A percentile compares a stretch with the other conserved stretches of the same genome.
Conservation (phyloP, 2,329 filamentous ascomycete species). For the Neonectria punicea region DNA sequence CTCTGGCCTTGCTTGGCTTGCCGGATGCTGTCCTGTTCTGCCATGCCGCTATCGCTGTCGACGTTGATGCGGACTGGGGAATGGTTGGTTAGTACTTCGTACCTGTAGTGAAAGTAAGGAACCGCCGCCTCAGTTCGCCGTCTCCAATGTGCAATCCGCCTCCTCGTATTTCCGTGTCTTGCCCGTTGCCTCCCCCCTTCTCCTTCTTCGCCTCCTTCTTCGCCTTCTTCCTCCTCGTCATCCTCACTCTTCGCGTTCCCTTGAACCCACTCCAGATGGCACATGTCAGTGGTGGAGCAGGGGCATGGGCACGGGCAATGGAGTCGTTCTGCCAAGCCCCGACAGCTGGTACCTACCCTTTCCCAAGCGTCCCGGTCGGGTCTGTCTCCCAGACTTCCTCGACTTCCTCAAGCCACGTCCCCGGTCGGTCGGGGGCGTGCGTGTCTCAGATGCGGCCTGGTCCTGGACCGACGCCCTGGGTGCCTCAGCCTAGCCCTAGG, state of each 20-base stretch:
- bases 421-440: not conserved
- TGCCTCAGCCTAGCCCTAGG: not conserved
- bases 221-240: not conserved
- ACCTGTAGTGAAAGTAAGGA: not conserved
- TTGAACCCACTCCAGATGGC: slow-evolving; percentile 7
- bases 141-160: not conserved
- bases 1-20: not conserved
- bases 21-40: slow-evolving; percentile 3
- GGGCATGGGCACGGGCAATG: slow-evolving; percentile 7
- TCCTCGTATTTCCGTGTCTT: not conserved
- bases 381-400: not conserved
- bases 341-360: not conserved
- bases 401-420: not conserved
- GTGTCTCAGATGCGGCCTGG: slow-evolving; percentile 9
- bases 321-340: slow-evolving; percentile 10
- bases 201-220: too few relatives aligned
- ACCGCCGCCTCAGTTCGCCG: not conserved
- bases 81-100: not conserved
- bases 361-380: too few relatives aligned
- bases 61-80: slow-evolving; percentile 4
- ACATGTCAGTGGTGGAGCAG: slow-evolving; percentile 27
- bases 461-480: not conserved
- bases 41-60: not conserved
- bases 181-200: not conserved
- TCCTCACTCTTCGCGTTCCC: not conserved